phyloP scores from a whole-genome alignment of 2,329 filamentous ascomycete genomes.

The Phialophora expanda region DNA sequence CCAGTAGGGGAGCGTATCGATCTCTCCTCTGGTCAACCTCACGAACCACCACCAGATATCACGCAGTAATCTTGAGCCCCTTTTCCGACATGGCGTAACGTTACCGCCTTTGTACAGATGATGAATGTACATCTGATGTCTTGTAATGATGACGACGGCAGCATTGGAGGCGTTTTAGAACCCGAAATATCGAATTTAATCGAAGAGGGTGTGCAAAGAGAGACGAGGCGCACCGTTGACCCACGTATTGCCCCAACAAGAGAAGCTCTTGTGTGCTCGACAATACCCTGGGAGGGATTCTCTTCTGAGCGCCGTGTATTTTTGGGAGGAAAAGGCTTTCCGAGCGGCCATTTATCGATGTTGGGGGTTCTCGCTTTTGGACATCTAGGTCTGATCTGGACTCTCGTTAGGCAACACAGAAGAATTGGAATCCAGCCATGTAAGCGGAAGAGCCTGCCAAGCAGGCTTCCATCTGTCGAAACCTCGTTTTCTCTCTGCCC shows the following conservation, averaged over 20 bases:
- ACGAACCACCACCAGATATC: not conserved
- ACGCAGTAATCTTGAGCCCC: slow-evolving; percentile 1
- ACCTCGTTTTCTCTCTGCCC: not conserved
- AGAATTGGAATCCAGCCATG: slow-evolving; percentile 1
- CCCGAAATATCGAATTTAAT: slow-evolving; percentile 2
- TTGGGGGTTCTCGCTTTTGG: not conserved
- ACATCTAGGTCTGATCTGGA: not conserved
- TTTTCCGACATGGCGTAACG: slow-evolving; percentile 26
- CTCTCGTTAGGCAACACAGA: slow-evolving; percentile 4
- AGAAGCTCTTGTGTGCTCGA: slow-evolving; percentile 4
- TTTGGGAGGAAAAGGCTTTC: slow-evolving; percentile 12
- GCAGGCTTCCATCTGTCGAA: not conserved
- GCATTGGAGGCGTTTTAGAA: slow-evolving; percentile 20
- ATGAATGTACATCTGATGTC: slow-evolving; percentile 22
- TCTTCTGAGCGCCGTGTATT: not conserved
- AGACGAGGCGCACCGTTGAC: slow-evolving; percentile 1
- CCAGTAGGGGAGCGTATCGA: not conserved
- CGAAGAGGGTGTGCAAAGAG: not conserved
- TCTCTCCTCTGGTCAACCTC: not conserved
- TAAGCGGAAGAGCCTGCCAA: not conserved
- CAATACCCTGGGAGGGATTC: slow-evolving; percentile 1
- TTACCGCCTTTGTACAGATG: slow-evolving; percentile 31
- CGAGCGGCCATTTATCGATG: slow-evolving; percentile 1
- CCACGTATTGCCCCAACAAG: not conserved
- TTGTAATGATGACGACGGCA: slow-evolving; percentile 28